Base-by-base conservation (phyloP, 140 eudicot genomes). In the Erigeron philadelphicus region DNA sequence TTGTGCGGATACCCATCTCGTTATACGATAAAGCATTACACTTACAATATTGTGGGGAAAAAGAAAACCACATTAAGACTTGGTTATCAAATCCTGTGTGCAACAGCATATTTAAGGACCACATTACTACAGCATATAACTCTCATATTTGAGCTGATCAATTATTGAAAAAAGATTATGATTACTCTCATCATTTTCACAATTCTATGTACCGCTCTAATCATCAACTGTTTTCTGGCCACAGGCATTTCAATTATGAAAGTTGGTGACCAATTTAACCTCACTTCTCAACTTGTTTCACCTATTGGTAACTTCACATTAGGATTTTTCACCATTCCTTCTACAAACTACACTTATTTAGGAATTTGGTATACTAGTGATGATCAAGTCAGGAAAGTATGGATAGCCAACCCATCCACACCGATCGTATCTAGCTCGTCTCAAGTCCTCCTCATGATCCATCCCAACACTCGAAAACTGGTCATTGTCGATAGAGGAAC, bases 341-440 rank as follows among this genome's bases (percentile, higher is more conserved):
- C 23, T 0, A 73, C 77, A 63, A 52, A 6, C 47, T 1, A 40
- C 46, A 62, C 43, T 17, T 48, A 72, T 62, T 63, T 72, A 61
- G 77, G 78, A 74, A 64, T 74, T 9, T 66, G 72, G 72, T 64
- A 65, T 75, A 75, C 82, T 4, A 49, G 17, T 31, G 75, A 58
- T 16, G 40, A 21, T 0, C 12, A 16, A 6, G 7, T 3, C 5
- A 0, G 35, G 2, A 75, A 23, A 42, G 80, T 76, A 15, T 86
- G 89, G 88, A 49, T 86, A 41, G 86, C 83, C 53, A 81, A 81
- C 17, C 77, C 83, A 21, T 50, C 79, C 15, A 18, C 25, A 1
- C 83, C 89, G 23, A 56, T 86, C 16, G 5, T 1, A 56, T 67
- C 55, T 6, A 75, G 8, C 11, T 58, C 25, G 1, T 21, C 73